Base-by-base conservation (phyloP, 257 asterid genomes). In the Solanum rostratum region DNA sequence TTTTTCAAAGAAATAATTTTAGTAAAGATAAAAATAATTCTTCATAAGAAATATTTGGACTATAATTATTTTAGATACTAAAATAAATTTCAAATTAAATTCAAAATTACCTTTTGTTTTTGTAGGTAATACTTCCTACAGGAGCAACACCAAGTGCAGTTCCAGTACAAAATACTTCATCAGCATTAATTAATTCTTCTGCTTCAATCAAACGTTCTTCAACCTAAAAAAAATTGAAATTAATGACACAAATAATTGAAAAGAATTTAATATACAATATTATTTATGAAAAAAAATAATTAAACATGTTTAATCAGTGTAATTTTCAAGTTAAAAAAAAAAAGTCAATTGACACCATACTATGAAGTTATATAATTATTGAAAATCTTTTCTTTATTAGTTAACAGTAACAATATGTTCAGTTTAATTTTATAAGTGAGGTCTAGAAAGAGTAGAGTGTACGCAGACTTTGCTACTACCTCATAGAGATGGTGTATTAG, bases 151-250 rank as follows among this genome's bases (percentile, higher is more conserved):
- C 94, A 43, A 93, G 97, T 18, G 99, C 99, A 27, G 99, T 96
- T 83, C 99, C 99, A 1, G 98, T 94, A 91, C 99, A 94, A 89
- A 96, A 96, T 49, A 94, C 95, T 90, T 96, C 97, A 20, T 96
- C 97, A 2, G 97, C 99, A 10, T 70, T 87, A 5, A 86, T 79
- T 45, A 94, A 57, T 86, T 96, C 98, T 16, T 96, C 95, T 2
- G 92, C 90, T 16, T 95, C 88, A 82, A 96, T 84, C 1, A 71
- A 49, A 46, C 96, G 92, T 82, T 96, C 98, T 81, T 92, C 94
- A 13, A 94, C 95, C 98, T 95, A 1, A 12, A 30, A 12, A 62
- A 46, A 43, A 20, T 13, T 22, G 16, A n/a, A 43, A 71, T 15
- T 30, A 65, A 65, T 13, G 13, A 65, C 1, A 65, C 3, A 3